Evolutionary conservation across 1,284 basidiomycete species (phyloP), one percentile per base, ranked within the genome.

Genomic region (Leccinum holopus): DNA sequence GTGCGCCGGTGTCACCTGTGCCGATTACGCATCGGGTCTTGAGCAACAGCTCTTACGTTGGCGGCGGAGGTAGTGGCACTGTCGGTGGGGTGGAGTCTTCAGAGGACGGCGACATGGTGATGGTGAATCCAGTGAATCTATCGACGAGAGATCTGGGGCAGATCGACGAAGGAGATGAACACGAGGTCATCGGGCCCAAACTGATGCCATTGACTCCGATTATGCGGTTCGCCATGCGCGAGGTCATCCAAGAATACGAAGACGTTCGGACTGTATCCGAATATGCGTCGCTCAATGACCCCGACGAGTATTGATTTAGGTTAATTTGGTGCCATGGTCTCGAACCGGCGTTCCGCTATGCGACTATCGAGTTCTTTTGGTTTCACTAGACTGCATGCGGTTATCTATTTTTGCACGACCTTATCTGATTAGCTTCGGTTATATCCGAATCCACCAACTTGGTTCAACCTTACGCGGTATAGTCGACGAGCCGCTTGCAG

Each of bases 181-280:
- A 77, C 28, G 79, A 88, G 68, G 77, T 88, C 41, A 79, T 90
- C 55, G 89, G 89, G 2, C 90, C 91, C 10, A 87, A 87, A 72
- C 71, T 93, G 60, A 79, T 90, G 32, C 87, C 91, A 9, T 82
- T 84, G 21, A 89, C 90, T 3, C 90, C 91, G 1, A 88, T 92
- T 62, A 88, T 92, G 84, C 79, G 86, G 30, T 90, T 79, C 72
- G 91, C 91, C 55, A 92, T 93, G 90, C 79, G 84, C 57, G 85
- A 88, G 70, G 91, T 93, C 12, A 83, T 92, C 25, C 81, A 84
- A 69, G 91, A 93, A 75, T 91, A 91, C 66, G 86, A 90, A 66
- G 87, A 90, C 67, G 82, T 83, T 65, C 82, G 83, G 68, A 86
- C 86, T n/a, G 81, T 85, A 37, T 89, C 87, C 16, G 88, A 91